Evolutionary conservation across 257 asterid species (phyloP).

Genomic region (Henckelia pumila): DNA sequence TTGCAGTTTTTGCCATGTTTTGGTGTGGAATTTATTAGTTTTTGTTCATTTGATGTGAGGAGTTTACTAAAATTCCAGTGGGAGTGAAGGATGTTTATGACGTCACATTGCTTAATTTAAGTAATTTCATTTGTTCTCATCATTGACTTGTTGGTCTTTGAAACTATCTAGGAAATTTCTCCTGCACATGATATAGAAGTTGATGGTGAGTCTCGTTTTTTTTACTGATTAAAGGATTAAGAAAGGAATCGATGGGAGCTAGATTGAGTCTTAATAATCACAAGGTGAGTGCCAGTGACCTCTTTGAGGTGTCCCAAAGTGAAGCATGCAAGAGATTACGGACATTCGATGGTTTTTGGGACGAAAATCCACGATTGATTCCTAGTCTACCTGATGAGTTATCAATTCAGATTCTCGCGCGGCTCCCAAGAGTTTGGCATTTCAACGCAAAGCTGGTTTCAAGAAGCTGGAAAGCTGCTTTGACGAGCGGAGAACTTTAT

Average conservation of each 20-base stretch:
- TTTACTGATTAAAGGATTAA: constrained; percentile 18
- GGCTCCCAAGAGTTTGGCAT: constrained; percentile 60
- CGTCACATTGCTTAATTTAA: not conserved
- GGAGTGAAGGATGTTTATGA: not conserved
- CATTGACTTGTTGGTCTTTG: constrained; percentile 19
- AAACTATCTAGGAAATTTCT: constrained; percentile 26
- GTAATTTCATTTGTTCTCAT: not conserved
- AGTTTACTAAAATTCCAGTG: not conserved
- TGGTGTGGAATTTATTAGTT: not conserved
- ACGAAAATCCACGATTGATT: constrained; percentile 54
- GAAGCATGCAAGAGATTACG: constrained; percentile 72
- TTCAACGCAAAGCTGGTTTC: constrained; percentile 63
- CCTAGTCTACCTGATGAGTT: constrained; percentile 86
- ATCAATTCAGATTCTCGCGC: constrained; percentile 76
- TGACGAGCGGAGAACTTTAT: constrained; percentile 58
- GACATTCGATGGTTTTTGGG: constrained; percentile 63
- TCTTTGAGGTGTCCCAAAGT: constrained; percentile 39
- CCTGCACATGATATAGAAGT: constrained; percentile 13
- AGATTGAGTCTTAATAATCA: constrained; percentile 52
- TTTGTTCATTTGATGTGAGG: not conserved
- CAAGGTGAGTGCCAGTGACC: constrained; percentile 36
- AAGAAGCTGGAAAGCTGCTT: constrained; percentile 66
- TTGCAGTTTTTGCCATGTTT: not conserved
- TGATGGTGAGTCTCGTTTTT: constrained; percentile 23
- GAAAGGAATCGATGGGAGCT: constrained; percentile 55